These are phyloP conservation scores for Arctostaphylos glauca DNA, from an alignment of 148 eudicot genomes.

Conservation along the genomic window DNA sequence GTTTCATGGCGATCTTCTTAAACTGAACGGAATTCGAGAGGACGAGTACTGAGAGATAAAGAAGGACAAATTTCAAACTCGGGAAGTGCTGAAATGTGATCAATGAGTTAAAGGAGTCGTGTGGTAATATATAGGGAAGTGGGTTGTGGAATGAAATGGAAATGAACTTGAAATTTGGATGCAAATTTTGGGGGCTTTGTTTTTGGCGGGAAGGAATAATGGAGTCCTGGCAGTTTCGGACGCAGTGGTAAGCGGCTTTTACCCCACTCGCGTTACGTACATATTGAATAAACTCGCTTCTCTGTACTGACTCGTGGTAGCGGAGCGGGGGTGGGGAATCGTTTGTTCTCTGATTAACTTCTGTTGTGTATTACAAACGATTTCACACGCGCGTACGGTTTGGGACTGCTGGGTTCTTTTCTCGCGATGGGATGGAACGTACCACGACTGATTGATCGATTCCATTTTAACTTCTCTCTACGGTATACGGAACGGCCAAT, in stretches of 20 bases:
- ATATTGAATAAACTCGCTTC: background rate
- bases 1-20: constrained; percentile 19
- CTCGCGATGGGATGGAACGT: no score
- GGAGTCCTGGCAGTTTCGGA: constrained; percentile 7
- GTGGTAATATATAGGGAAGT: background rate
- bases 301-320: background rate
- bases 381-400: no score
- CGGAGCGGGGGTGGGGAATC: background rate
- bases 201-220: background rate
- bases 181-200: background rate
- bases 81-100: background rate
- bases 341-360: no score
- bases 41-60: background rate
- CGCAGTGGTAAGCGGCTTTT: background rate
- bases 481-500: no score
- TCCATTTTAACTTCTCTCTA: no score
- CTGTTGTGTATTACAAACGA: no score
- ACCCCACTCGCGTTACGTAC: background rate
- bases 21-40: background rate
- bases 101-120: background rate
- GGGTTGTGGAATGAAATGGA: background rate
- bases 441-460: no score
- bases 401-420: no score
- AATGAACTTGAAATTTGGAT: background rate
- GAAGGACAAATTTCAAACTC: background rate